Percentiles rank a stretch among this genome's conserved stretches.
These are phyloP conservation scores for Sphagnum fallax DNA, from an alignment of 228 moss, liverwort and hornwort genomes.

Conservation along the genomic window DNA sequence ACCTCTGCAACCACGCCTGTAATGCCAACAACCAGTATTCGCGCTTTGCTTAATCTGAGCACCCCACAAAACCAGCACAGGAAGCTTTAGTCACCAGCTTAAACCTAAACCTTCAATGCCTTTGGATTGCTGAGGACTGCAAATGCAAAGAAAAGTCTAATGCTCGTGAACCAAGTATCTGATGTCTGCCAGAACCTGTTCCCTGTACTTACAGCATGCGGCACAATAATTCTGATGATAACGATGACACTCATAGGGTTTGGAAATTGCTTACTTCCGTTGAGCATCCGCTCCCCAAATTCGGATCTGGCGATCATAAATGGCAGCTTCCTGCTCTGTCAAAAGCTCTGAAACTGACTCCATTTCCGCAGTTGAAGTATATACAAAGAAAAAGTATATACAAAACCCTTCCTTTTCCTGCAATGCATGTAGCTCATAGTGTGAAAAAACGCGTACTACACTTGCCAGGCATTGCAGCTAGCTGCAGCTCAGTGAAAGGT, in stretches of 20 bases:
- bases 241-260: too few relatives aligned
- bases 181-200: too few relatives aligned
- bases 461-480: too few relatives aligned
- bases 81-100: not conserved
- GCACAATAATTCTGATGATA: too few relatives aligned
- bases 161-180: not conserved
- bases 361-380: slow-evolving; percentile 13
- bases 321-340: slow-evolving; percentile 90
- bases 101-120: not conserved
- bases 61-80: slow-evolving; percentile 5
- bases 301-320: slow-evolving; percentile 96
- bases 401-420: too few relatives aligned
- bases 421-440: too few relatives aligned
- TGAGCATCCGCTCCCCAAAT: slow-evolving; percentile 99
- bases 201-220: too few relatives aligned
- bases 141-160: not conserved
- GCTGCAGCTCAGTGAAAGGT: too few relatives aligned
- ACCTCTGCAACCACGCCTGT: slow-evolving; percentile 97
- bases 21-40: slow-evolving; percentile 81
- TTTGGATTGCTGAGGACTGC: too few relatives aligned
- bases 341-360: slow-evolving; percentile 49
- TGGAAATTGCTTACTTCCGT: slow-evolving; percentile 18
- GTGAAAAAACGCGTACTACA: too few relatives aligned
- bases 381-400: too few relatives aligned
- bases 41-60: slow-evolving; percentile 88